Evolutionary conservation across 345 rosid species (phyloP).

Genomic region (Citrus mangshanensis): DNA sequence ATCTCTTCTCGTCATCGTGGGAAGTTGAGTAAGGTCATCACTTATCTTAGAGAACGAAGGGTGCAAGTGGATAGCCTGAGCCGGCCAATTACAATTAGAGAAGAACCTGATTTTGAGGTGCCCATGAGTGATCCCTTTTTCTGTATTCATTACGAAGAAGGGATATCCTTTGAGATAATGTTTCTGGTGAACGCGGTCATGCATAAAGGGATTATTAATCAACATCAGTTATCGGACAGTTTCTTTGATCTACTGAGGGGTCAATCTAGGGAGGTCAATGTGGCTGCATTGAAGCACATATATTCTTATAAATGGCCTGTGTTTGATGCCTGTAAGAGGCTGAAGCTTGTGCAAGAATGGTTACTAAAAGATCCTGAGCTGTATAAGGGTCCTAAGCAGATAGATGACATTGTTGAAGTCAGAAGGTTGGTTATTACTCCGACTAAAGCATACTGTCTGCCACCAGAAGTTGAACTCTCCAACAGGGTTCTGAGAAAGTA

Average conservation of each 20-base stretch:
- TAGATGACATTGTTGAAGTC: slow-evolving; percentile 58
- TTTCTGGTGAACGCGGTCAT: slow-evolving; percentile 70
- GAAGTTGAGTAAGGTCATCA: slow-evolving; percentile 49
- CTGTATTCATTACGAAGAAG: slow-evolving; percentile 47
- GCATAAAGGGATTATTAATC: slow-evolving; percentile 69
- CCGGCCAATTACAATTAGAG: slow-evolving; percentile 35
- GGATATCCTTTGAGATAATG: slow-evolving; percentile 59
- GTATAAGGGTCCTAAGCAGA: slow-evolving; percentile 34
- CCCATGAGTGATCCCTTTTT: slow-evolving; percentile 53
- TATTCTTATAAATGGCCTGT: slow-evolving; percentile 56
- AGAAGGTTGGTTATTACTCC: slow-evolving; percentile 82
- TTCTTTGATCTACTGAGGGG: slow-evolving; percentile 62
- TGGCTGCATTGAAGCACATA: slow-evolving; percentile 71
- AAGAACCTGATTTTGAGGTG: slow-evolving; percentile 69
- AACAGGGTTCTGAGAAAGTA: slow-evolving; percentile 80
- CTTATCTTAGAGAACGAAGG: slow-evolving; percentile 49
- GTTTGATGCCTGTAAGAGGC: slow-evolving; percentile 55
- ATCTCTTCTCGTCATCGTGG: slow-evolving; percentile 61
- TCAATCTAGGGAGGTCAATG: slow-evolving; percentile 54
- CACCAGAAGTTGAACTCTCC: slow-evolving; percentile 90
- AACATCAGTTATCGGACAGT: slow-evolving; percentile 52
- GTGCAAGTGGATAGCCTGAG: slow-evolving; percentile 39
- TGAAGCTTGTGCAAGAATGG: slow-evolving; percentile 68
- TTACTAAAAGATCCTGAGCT: slow-evolving; percentile 55
- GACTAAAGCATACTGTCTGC: slow-evolving; percentile 79